phyloP scores from a whole-genome alignment of 345 rosid genomes.

The Streptanthus diversifolius region DNA sequence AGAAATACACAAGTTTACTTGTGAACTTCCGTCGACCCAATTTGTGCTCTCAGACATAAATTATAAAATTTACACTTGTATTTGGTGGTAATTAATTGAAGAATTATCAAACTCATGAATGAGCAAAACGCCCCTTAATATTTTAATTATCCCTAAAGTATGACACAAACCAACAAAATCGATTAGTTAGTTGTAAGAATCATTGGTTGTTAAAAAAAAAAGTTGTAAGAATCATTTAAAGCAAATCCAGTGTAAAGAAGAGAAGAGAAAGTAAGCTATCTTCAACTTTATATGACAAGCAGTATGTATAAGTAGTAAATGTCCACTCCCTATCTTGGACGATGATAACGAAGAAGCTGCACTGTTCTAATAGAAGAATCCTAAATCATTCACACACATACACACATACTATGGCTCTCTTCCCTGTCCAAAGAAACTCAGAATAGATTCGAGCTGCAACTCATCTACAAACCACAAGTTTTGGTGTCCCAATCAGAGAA shows the following conservation, averaged over 20 bases:
- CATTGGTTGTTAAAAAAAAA: no score
- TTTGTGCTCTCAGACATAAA: background rate
- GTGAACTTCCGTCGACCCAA: background rate
- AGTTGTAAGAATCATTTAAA: background rate
- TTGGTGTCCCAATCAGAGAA: slow-evolving; percentile 10
- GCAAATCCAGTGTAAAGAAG: background rate
- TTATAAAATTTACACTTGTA: background rate
- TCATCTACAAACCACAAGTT: slow-evolving; percentile 27
- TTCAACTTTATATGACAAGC: slow-evolving; percentile 24
- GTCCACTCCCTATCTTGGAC: slow-evolving; percentile 20
- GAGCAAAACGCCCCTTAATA: no score
- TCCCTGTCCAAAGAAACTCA: slow-evolving; percentile 14
- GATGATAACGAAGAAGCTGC: slow-evolving; percentile 2
- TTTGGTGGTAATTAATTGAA: background rate
- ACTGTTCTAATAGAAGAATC: slow-evolving; percentile 19
- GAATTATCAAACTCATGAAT: background rate
- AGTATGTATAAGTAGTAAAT: slow-evolving; percentile 18
- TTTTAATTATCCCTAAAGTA: background rate
- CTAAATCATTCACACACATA: slow-evolving; percentile 20
- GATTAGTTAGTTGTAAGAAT: background rate
- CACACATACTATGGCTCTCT: slow-evolving; percentile 1
- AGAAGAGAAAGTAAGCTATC: slow-evolving; percentile 15
- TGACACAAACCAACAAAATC: background rate
- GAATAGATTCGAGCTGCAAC: slow-evolving; percentile 1
- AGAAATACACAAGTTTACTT: background rate